A percentile compares a stretch with the other conserved stretches of the same genome.
Conservation (phyloP, 805 yeast species). For the Metschnikowia baotianmanensis region DNA sequence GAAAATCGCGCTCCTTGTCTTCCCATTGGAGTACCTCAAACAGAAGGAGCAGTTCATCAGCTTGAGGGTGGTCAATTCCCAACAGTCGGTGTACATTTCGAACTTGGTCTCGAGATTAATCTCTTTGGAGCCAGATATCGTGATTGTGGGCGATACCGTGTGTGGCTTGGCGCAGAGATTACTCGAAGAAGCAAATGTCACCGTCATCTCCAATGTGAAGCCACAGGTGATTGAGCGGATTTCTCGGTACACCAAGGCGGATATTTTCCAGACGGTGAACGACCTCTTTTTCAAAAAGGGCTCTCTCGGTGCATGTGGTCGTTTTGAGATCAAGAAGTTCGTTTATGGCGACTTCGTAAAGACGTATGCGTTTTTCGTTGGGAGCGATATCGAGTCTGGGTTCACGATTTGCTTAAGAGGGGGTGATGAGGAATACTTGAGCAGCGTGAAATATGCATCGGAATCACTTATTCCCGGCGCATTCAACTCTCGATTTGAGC, state of each 20-base stretch:
- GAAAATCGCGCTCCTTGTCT: constrained; percentile 75
- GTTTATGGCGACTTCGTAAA: constrained; percentile 55
- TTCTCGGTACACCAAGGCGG: constrained; percentile 77
- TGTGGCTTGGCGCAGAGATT: constrained; percentile 78
- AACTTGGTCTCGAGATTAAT: constrained; percentile 77
- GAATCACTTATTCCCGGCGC: constrained; percentile 78
- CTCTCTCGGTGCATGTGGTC: constrained; percentile 67
- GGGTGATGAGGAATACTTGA: constrained; percentile 55
- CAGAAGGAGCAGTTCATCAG: constrained; percentile 79
- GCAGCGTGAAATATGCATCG: constrained; percentile 70
- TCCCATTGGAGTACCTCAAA: constrained; percentile 82
- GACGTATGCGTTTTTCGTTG: constrained; percentile 76
- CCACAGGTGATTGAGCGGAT: constrained; percentile 78
- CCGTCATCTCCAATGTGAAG: constrained; percentile 79
- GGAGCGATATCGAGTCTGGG: constrained; percentile 71
- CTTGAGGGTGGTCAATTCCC: constrained; percentile 78
- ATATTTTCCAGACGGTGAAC: constrained; percentile 82
- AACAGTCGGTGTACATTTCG: constrained; percentile 79
- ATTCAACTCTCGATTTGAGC: constrained; percentile 79
- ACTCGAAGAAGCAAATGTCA: constrained; percentile 69
- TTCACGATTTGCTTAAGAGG: constrained; percentile 89
- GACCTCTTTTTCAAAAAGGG: constrained; percentile 65
- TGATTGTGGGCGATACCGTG: constrained; percentile 75
- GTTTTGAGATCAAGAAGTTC: constrained; percentile 69
- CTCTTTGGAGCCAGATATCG: constrained; percentile 72